Base-by-base conservation (phyloP, 805 yeast genomes). In the Huiozyma sinensis region DNA sequence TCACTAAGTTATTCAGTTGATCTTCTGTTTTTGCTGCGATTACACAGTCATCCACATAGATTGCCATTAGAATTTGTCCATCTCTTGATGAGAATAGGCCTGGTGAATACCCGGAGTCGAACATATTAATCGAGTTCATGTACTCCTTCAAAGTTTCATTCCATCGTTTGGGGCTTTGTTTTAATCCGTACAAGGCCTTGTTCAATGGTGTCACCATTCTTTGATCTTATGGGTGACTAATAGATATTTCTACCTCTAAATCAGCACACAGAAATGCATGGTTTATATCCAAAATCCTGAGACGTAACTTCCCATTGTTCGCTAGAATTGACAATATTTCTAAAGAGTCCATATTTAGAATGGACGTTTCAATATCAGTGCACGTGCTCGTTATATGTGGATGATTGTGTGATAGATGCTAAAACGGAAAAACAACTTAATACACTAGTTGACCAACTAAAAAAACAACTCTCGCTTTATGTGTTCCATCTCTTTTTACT, bases 31-130 rank as follows among this genome's bases (percentile, higher is more conserved):
- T 10, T 10, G 33, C 33, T 7, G 33, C 33, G 7, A 46, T 39
- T 8, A 46, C 33, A 30, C 33, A 30, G 10, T 30, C 33, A 43
- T 48, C 51, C 1, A 46, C 50, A 42, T 48, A 48, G 10, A 38
- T 46, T 1, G 47, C 48, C 1, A 48, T 40, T 39, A 46, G 36
- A 1, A 27, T 28, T 5, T 27, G 34, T 6, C 28, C 31, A 29
- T 44, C 46, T 10, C 35, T 24, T 10, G 40, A 40, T 13, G 32
- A 8, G 38, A n/a, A 48, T 3, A 45, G 36, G 4, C 50, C 49
- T 10, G 45, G 49, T 6, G 47, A 38, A 24, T 43, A 43, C 13
- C 33, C 44, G 7, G 38, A 27, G 34, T 48, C 50, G 38, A 31
- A 39, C 9, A 43, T 30, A 7, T 28, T 38, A n/a, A 12, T 2